Conservation (phyloP, 495 filamentous ascomycete species). For the Lasiosphaeria ovina region DNA sequence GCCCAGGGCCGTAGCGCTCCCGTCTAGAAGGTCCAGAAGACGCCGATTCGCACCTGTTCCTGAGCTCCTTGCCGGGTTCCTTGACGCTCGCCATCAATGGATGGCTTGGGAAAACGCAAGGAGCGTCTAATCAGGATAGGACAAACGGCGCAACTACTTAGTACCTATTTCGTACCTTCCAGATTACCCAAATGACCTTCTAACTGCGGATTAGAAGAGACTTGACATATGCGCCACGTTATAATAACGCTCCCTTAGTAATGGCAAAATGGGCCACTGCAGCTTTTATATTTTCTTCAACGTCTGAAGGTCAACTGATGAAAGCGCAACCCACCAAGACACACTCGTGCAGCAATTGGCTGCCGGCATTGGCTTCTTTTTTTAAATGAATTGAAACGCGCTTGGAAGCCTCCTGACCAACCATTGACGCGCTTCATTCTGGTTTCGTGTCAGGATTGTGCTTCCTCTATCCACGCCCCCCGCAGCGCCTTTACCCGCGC, state of each 20-base stretch:
- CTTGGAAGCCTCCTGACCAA: conserved; percentile 29
- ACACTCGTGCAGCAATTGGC: conserved; percentile 14
- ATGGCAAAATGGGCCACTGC: background rate
- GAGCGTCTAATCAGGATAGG: no score
- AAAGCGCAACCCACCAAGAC: conserved; percentile 3
- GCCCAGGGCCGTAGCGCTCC: background rate
- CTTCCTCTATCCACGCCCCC: conserved; percentile 5
- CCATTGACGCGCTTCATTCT: conserved; percentile 30
- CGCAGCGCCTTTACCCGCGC: conserved; percentile 7
- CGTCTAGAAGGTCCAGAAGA: conserved; percentile 3
- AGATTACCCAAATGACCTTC: no score
- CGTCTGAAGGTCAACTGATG: background rate
- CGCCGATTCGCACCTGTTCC: conserved; percentile 2
- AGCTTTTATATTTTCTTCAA: background rate
- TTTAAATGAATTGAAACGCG: conserved; percentile 36
- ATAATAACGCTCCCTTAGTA: no score
- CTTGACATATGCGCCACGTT: no score
- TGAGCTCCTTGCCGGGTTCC: background rate
- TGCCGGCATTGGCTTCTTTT: conserved; percentile 30
- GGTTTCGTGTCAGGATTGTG: conserved; percentile 30
- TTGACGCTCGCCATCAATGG: no score
- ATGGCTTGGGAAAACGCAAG: no score
- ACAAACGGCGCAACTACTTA: no score
- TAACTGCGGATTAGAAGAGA: no score
- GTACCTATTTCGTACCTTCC: no score